Evolutionary conservation across 306 rosid species (phyloP), one percentile per base, ranked within the genome.

Genomic region (Lathyrus sativus): DNA sequence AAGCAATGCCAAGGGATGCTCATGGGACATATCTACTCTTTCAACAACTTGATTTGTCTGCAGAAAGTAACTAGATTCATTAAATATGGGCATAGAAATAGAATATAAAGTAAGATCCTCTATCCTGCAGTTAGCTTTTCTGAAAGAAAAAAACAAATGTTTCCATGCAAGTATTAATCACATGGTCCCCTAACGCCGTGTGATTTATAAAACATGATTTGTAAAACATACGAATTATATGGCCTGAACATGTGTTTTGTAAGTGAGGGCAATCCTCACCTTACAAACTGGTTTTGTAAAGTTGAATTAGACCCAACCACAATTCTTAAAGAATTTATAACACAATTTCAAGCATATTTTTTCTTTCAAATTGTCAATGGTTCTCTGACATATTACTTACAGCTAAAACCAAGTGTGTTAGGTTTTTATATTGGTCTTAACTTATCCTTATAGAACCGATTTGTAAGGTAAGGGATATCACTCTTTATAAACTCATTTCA

Each of bases 1-100:
- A 75, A 93, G 96, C 80, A 90, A 81, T 77, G 96, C 90, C 86
- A 93, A 80, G 66, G 85, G 88, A 82, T 90, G 99, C 77, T 88
- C 99, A 37, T 81, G 85, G 15, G 76, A 82, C 70, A 78, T 72
- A 49, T 87, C 97, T 76, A 77, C 71, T 77, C 85, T 88, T 46
- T 90, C 99, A 76, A 88, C 86, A 81, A 80, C 76, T 59, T 81
- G 95, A 71, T 85, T 68, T 35, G 79, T 77, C 99, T 93, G 91
- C 69, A 78, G 14, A 35, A 70, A 78, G 42, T 48, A 78, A 58
- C 33, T 49, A 62, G 59, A 69, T 50, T 67, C 62, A 18, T 72
- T 69, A 49, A 56, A 77, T 46, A 57, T 44, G n/a, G 66, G 29
- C 11, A 76, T 42, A 63, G 29, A 57, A 65, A 66, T 35, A 74